Conservation (phyloP, 2,329 filamentous ascomycete species). For the Diaporthe batatas region DNA sequence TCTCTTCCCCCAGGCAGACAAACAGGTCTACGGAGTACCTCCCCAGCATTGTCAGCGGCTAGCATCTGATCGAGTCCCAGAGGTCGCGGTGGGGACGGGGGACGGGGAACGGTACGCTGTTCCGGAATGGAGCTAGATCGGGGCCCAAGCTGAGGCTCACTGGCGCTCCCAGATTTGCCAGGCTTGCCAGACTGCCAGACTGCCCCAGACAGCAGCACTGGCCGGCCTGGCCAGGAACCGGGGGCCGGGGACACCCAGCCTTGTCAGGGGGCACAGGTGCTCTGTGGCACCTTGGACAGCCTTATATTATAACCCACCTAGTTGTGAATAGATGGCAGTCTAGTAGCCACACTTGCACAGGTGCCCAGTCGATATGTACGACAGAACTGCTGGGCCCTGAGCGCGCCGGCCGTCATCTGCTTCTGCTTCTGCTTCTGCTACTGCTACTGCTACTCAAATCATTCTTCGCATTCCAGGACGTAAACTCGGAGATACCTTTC, state of each 20-base stretch:
- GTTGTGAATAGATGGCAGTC: too few species aligned
- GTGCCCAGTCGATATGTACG: not conserved
- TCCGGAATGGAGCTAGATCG: not conserved
- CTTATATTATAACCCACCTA: not conserved
- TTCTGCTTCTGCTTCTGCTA: not conserved
- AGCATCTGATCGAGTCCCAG: slow-evolving; percentile 27
- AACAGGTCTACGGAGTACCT: not conserved
- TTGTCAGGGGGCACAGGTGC: not conserved
- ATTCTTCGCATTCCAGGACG: not conserved
- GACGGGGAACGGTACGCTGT: slow-evolving; percentile 15
- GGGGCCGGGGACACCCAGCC: not conserved
- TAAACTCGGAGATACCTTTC: not conserved
- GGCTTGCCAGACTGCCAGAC: not conserved
- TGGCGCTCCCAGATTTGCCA: not conserved
- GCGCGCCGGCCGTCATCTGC: not conserved
- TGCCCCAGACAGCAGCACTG: not conserved
- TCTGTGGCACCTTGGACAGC: not conserved
- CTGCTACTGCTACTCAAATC: not conserved
- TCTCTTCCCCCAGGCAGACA: not conserved
- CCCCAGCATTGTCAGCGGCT: not conserved
- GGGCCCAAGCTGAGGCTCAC: slow-evolving; percentile 30
- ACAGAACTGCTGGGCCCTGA: not conserved
- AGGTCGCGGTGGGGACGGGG: slow-evolving; percentile 17
- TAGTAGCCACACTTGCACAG: not conserved
- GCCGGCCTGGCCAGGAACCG: not conserved